phyloP scores from a whole-genome alignment of 352 stramenopile genomes.

The Peronospora destructor region DNA sequence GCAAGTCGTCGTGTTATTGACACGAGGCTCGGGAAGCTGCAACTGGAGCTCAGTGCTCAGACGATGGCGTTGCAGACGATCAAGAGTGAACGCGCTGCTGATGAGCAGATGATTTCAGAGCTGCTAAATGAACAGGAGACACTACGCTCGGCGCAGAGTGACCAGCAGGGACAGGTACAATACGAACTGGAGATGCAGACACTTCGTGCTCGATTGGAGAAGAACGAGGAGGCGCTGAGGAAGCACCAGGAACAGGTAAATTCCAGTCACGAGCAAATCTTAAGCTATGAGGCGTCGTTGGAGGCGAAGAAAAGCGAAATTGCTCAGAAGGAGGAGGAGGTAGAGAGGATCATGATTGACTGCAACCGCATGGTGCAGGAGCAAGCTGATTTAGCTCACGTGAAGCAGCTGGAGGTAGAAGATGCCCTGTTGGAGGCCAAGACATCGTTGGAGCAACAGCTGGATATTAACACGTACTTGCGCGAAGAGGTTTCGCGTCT shows the following conservation, averaged over 20 bases:
- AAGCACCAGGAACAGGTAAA: constrained; percentile 72
- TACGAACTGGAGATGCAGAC: constrained; percentile 71
- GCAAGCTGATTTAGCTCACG: constrained; percentile 61
- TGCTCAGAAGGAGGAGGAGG: constrained; percentile 60
- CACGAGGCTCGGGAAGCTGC: constrained; percentile 68
- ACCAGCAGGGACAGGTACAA: constrained; percentile 41
- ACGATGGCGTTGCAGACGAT: constrained; percentile 46
- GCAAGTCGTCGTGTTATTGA: constrained; percentile 78
- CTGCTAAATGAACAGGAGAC: constrained; percentile 81
- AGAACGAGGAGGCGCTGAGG: constrained; percentile 57
- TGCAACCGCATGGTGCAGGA: constrained; percentile 85
- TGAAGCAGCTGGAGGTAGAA: constrained; percentile 82
- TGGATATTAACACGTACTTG: constrained; percentile 82
- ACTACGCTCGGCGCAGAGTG: constrained; percentile 41
- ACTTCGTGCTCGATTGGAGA: constrained; percentile 54
- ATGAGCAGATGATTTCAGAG: constrained; percentile 80
- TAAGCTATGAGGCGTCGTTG: constrained; percentile 59
- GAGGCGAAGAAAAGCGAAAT: constrained; percentile 61
- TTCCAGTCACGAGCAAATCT: constrained; percentile 58
- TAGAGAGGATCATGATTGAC: constrained; percentile 77
- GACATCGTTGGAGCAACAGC: constrained; percentile 77
- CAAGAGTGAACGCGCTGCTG: constrained; percentile 61
- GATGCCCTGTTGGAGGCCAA: constrained; percentile 79
- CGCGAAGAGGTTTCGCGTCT: constrained; percentile 69
- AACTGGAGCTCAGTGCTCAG: constrained; percentile 59